phyloP scores from a whole-genome alignment of 2,329 filamentous ascomycete genomes.

The Alternaria triticimaculans region DNA sequence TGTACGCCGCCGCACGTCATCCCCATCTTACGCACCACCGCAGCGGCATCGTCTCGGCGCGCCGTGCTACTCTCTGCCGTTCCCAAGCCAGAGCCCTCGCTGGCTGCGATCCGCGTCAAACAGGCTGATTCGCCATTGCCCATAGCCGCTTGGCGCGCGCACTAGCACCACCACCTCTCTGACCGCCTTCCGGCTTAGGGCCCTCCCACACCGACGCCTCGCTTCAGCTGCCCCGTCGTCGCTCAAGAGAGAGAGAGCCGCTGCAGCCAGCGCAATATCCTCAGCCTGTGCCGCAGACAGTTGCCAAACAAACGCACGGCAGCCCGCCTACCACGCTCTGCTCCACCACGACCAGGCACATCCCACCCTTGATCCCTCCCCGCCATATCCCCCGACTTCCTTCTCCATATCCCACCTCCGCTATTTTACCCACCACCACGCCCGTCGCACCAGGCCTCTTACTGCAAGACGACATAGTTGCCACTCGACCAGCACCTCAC shows the following conservation, averaged over 20 bases:
- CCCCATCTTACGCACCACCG: constrained; percentile 18
- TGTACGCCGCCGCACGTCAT: constrained; percentile 25
- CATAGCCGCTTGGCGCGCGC: constrained; percentile 29
- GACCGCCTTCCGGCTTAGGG: constrained; percentile 37
- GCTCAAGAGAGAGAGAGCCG: constrained; percentile 21
- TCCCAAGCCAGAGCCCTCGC: constrained; percentile 15
- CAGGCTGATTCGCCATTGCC: constrained; percentile 35
- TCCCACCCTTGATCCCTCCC: constrained; percentile 34
- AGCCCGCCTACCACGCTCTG: constrained; percentile 11
- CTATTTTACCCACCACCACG: constrained; percentile 24
- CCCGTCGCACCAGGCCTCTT: constrained; percentile 31
- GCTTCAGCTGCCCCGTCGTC: constrained; percentile 22
- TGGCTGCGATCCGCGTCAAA: constrained; percentile 22
- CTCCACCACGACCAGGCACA: constrained; percentile 16
- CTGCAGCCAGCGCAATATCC: constrained; percentile 10
- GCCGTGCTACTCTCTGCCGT: constrained; percentile 25
- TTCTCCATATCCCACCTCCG: constrained; percentile 31
- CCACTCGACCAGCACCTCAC: constrained; percentile 5
- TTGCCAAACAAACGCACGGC: constrained; percentile 10
- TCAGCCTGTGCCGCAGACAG: constrained; percentile 11
- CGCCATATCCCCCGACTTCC: constrained; percentile 39
- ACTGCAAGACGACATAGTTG: constrained; percentile 11
- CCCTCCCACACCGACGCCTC: constrained; percentile 24
- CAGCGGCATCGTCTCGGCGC: constrained; percentile 19
- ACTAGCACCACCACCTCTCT: constrained; percentile 32